These are phyloP conservation scores for Closterium sp. DNA, from an alignment of 139 green algal genomes.

Conservation along the genomic window DNA sequence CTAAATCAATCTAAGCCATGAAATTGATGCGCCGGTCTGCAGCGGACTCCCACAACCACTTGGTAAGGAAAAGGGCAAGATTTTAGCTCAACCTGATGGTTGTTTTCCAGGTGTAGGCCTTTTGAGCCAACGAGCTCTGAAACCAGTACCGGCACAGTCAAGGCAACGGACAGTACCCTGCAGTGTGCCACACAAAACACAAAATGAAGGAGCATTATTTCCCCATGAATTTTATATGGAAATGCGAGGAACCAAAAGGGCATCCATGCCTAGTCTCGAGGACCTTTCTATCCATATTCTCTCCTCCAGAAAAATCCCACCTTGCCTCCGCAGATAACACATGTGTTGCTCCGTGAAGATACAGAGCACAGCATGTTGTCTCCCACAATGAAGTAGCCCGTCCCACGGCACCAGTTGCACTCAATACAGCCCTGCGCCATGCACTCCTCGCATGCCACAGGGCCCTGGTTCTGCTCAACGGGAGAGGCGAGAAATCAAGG, in stretches of 20 bases:
- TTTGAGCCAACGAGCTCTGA: conserved; percentile 21
- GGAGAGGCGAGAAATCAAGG: neutral
- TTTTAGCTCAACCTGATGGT: neutral
- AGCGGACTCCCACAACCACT: neutral
- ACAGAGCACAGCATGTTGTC: conserved; percentile 36
- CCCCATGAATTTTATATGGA: too few species aligned
- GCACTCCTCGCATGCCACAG: conserved; percentile 26
- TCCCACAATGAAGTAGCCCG: conserved; percentile 34
- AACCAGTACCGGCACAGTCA: conserved; percentile 36
- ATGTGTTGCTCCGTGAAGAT: conserved; percentile 5
- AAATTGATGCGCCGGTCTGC: neutral
- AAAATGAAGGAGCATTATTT: too few species aligned
- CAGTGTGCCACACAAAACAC: conserved; percentile 10
- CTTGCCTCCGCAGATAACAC: conserved; percentile 26
- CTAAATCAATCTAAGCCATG: neutral
- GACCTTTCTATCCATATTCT: neutral
- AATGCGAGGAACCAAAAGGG: too few species aligned
- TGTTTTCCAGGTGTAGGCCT: neutral
- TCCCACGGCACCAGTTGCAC: conserved; percentile 30
- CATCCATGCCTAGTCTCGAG: neutral
- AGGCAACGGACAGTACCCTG: conserved; percentile 25
- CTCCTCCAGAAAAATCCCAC: conserved; percentile 6
- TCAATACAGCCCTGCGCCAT: conserved; percentile 21
- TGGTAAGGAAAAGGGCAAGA: neutral
- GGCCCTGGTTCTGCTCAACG: conserved; percentile 17